Evolutionary conservation across 1,284 basidiomycete genomes (phyloP).

Genomic region (Puccinia coronata): DNA sequence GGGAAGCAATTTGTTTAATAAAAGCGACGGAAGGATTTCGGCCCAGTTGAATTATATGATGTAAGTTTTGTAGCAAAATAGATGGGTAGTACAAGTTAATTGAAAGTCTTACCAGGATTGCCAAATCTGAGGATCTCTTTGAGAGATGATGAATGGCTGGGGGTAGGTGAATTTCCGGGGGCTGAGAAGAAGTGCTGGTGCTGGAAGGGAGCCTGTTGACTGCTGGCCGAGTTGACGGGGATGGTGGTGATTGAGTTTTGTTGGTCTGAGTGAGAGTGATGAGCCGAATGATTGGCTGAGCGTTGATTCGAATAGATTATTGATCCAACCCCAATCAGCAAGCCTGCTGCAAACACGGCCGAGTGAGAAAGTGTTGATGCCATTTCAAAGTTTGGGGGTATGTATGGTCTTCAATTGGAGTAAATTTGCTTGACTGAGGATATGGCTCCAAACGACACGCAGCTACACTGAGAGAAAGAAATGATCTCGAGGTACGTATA

Average conservation of each 20-base stretch:
- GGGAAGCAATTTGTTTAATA: not conserved
- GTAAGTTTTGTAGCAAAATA: not conserved
- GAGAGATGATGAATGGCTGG: constrained; percentile 8
- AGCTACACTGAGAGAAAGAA: no score
- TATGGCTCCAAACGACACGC: no score
- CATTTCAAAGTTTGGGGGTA: not conserved
- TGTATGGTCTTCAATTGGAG: no score
- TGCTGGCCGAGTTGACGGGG: constrained; percentile 10
- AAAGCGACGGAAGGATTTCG: not conserved
- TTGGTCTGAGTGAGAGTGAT: not conserved
- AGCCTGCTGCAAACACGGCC: constrained; percentile 41
- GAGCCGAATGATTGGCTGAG: constrained; percentile 25
- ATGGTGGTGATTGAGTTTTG: constrained; percentile 1
- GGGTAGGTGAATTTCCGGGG: not conserved
- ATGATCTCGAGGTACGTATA: not conserved
- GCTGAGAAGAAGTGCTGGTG: constrained; percentile 38
- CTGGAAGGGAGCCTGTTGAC: constrained; percentile 11
- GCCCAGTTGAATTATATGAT: no score
- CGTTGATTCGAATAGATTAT: constrained; percentile 41
- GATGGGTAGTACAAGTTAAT: not conserved
- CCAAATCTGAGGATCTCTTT: constrained; percentile 41
- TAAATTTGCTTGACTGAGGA: no score
- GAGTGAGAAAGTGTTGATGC: constrained; percentile 44
- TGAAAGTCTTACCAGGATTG: constrained; percentile 26
- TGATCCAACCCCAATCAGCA: constrained; percentile 38